A percentile compares a stretch with the other conserved stretches of the same genome.
These are phyloP conservation scores for Candida silvicultrix DNA, from an alignment of 805 yeast genomes.

Conservation along the genomic window DNA sequence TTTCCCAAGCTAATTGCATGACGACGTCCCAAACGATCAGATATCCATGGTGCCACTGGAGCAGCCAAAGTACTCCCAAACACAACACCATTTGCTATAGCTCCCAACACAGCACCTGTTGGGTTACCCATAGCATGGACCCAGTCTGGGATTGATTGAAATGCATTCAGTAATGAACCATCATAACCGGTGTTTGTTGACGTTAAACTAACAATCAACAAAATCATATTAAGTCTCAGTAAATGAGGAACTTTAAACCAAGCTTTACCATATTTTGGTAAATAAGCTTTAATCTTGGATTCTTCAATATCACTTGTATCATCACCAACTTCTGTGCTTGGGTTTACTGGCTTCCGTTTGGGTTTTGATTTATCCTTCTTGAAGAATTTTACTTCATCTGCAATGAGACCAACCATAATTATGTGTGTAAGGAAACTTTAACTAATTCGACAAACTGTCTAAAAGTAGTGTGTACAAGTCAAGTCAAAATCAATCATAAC, in stretches of 20 bases:
- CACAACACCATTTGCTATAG: slow-evolving; percentile 29
- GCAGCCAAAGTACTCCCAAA: slow-evolving; percentile 30
- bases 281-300: slow-evolving; percentile 1
- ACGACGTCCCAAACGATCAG: slow-evolving; percentile 36
- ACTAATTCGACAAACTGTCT: too few relatives aligned
- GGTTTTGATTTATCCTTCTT: neutral
- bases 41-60: slow-evolving; percentile 17
- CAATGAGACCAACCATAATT: neutral
- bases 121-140: slow-evolving; percentile 29
- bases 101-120: slow-evolving; percentile 29
- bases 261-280: slow-evolving; percentile 11
- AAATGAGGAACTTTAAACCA: slow-evolving; percentile 31
- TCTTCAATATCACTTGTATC: neutral
- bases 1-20: slow-evolving; percentile 9
- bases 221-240: slow-evolving; percentile 25
- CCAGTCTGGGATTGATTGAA: slow-evolving; percentile 36
- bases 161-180: slow-evolving; percentile 40
- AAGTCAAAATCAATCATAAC: too few relatives aligned
- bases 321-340: neutral
- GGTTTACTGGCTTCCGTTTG: neutral
- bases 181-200: slow-evolving; percentile 40
- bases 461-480: too few relatives aligned
- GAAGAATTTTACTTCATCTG: slow-evolving; percentile 1
- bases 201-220: slow-evolving; percentile 34
- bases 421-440: too few relatives aligned